phyloP scores from a whole-genome alignment of 805 yeast species.

The Hyphopichia homilentoma region DNA sequence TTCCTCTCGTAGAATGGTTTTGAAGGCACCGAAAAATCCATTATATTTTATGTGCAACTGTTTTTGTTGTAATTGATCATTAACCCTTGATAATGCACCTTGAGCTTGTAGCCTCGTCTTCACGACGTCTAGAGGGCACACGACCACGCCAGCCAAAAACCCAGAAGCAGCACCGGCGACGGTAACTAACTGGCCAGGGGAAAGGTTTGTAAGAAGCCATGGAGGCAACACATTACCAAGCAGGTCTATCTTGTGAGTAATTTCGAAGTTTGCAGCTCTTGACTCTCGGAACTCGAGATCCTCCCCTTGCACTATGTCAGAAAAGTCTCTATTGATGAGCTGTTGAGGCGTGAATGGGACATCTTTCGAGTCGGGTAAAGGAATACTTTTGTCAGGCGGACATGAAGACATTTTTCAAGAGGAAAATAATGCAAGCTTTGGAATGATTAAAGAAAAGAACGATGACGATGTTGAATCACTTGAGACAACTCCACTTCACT shows the following conservation, averaged over 20 bases:
- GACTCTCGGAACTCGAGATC: slow-evolving; percentile 30
- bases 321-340: slow-evolving; percentile 19
- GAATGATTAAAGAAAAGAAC: no score
- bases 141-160: slow-evolving; percentile 79
- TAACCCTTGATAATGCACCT: slow-evolving; percentile 43
- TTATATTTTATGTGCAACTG: slow-evolving; percentile 36
- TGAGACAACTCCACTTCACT: no score
- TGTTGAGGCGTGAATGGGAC: not conserved
- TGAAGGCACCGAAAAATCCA: slow-evolving; percentile 63
- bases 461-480: no score
- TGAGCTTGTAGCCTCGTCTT: slow-evolving; percentile 94
- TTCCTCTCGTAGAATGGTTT: slow-evolving; percentile 68
- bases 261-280: slow-evolving; percentile 15
- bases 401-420: no score
- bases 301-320: slow-evolving; percentile 36
- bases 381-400: slow-evolving; percentile 1
- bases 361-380: not conserved
- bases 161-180: slow-evolving; percentile 94
- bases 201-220: slow-evolving; percentile 16
- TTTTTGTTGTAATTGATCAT: slow-evolving; percentile 12
- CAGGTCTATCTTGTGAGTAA: slow-evolving; percentile 15
- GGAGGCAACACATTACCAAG: slow-evolving; percentile 19
- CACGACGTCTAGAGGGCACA: slow-evolving; percentile 91
- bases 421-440: no score
- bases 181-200: slow-evolving; percentile 63